Conservation (phyloP, 345 rosid species). For the Acer campestre region DNA sequence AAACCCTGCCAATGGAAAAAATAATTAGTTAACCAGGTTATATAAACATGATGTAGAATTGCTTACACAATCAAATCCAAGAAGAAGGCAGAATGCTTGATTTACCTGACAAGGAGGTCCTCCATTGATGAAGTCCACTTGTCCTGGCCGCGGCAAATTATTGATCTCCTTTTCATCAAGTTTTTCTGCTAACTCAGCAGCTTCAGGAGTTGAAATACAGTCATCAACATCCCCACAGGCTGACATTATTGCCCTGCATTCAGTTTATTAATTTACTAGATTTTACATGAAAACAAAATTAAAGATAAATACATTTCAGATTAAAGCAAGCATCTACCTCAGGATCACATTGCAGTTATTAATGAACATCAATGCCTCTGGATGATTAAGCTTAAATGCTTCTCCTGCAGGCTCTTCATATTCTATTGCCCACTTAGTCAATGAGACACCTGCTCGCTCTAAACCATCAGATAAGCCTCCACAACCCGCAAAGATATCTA, state of each 20-base stretch:
- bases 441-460: constrained; percentile 54
- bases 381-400: not conserved
- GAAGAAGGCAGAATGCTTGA: not conserved
- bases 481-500: constrained; percentile 64
- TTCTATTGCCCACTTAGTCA: constrained; percentile 86
- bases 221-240: constrained; percentile 75
- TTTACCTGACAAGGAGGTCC: constrained; percentile 95
- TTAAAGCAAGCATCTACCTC: constrained; percentile 31
- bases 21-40: not conserved
- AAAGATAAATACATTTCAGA: not conserved
- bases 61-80: not conserved
- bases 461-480: constrained; percentile 77
- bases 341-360: constrained; percentile 88
- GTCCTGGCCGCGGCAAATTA: constrained; percentile 51
- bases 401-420: constrained; percentile 89
- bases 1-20: constrained; percentile 9
- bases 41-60: not conserved
- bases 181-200: constrained; percentile 45
- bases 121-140: constrained; percentile 87
- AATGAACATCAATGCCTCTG: constrained; percentile 61
- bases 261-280: constrained; percentile 12
- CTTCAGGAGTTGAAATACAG: constrained; percentile 75
- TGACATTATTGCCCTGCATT: constrained; percentile 74
- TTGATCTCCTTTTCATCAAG: constrained; percentile 37
- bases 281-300: not conserved